A percentile compares a stretch with the other conserved stretches of the same genome.
These are phyloP conservation scores for Fusarium oligoseptatum DNA, from an alignment of 2,329 filamentous ascomycete species.

Conservation along the genomic window DNA sequence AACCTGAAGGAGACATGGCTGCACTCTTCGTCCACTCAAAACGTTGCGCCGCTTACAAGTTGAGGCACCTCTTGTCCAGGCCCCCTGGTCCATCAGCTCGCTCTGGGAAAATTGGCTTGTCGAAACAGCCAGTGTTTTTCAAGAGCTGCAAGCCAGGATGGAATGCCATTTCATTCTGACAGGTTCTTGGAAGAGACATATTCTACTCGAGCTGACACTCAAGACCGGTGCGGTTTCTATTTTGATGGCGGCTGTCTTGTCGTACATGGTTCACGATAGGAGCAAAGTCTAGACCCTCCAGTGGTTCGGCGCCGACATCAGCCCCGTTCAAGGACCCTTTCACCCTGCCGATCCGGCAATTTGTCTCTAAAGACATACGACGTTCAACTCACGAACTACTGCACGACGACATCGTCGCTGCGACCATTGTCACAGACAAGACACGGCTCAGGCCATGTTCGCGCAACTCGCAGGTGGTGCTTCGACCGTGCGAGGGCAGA, in stretches of 20 bases:
- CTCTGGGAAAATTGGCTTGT: neutral
- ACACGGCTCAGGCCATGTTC: conserved; percentile 27
- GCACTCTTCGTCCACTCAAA: conserved; percentile 33
- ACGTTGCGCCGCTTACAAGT: conserved; percentile 20
- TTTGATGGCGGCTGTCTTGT: conserved; percentile 8
- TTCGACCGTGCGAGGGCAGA: conserved; percentile 11
- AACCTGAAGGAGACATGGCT: conserved; percentile 35
- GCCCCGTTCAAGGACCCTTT: conserved; percentile 29
- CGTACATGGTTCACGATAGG: conserved; percentile 7
- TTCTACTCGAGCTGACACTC: neutral
- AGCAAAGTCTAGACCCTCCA: conserved; percentile 40
- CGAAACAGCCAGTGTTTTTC: conserved; percentile 11
- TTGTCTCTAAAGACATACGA: conserved; percentile 28
- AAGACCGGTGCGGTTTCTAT: conserved; percentile 9
- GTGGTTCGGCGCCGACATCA: conserved; percentile 35
- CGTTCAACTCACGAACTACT: conserved; percentile 36
- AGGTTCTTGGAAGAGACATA: neutral
- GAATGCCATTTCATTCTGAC: conserved; percentile 11
- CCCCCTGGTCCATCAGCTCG: conserved; percentile 9
- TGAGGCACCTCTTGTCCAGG: conserved; percentile 1
- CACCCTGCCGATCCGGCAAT: conserved; percentile 37
- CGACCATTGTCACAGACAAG: conserved; percentile 41
- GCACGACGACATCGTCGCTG: conserved; percentile 35
- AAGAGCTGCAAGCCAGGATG: conserved; percentile 4
- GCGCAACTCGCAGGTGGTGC: conserved; percentile 21